A percentile compares a stretch with the other conserved stretches of the same genome.
Conservation (phyloP, 2,329 filamentous ascomycete species). For the Trichoderma afroharzianum region DNA sequence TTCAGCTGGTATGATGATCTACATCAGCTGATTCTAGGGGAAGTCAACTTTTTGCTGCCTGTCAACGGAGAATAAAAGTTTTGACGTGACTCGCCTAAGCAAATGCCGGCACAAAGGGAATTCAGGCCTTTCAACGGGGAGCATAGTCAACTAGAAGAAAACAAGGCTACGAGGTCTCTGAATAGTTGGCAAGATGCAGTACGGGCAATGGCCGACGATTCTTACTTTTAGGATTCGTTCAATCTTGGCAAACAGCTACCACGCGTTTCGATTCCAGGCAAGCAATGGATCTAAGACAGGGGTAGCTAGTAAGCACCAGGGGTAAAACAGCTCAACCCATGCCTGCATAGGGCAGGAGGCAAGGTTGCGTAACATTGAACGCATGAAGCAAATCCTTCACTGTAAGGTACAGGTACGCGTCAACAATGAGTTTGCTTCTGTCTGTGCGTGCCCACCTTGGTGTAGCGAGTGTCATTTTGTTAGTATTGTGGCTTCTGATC, state of each 20-base stretch:
- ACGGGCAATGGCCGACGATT: neutral
- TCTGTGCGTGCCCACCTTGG: neutral
- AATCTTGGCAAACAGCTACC: neutral
- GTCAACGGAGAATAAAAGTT: neutral
- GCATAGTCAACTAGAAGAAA: neutral
- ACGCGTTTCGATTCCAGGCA: neutral
- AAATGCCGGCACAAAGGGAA: neutral
- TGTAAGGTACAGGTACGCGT: neutral
- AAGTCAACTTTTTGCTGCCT: neutral
- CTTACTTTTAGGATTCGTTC: neutral
- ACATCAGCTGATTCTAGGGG: neutral
- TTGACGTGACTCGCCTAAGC: neutral
- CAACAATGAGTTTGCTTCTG: neutral
- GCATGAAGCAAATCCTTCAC: neutral
- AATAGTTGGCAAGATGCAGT: neutral
- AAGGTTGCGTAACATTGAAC: neutral
- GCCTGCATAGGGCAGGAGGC: conserved; percentile 2
- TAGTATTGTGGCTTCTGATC: neutral
- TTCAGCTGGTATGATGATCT: conserved; percentile 1
- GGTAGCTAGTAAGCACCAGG: conserved; percentile 9
- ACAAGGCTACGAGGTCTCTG: neutral
- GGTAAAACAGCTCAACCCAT: neutral
- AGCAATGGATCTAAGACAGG: neutral
- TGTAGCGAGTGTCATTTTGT: neutral
- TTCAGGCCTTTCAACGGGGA: neutral